Conservation (phyloP, 352 stramenopile genomes). For the Globisporangium takayamanum region DNA sequence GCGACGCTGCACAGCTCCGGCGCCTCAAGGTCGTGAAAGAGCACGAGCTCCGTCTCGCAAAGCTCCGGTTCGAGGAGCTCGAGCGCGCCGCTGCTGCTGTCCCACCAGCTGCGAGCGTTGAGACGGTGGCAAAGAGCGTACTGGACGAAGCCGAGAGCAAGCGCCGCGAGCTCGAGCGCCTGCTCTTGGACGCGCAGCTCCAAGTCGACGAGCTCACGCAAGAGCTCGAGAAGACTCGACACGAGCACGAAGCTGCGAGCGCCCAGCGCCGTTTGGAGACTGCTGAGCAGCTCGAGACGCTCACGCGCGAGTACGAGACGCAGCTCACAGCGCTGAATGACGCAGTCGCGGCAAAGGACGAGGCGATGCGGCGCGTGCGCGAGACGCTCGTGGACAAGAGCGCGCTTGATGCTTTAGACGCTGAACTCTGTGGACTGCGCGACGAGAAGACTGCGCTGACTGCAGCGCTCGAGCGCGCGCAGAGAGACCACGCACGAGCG, state of each 20-base stretch:
- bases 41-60: constrained; percentile 50
- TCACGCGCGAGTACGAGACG: constrained; percentile 42
- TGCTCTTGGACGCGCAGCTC: constrained; percentile 41
- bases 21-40: constrained; percentile 57
- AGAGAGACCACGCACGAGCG: constrained; percentile 31
- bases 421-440: constrained; percentile 29
- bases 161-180: constrained; percentile 41
- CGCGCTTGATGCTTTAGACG: constrained; percentile 37
- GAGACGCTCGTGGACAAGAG: constrained; percentile 44
- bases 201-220: constrained; percentile 55
- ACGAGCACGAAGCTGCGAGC: constrained; percentile 27
- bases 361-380: constrained; percentile 29
- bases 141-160: constrained; percentile 19
- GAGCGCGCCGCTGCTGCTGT: constrained; percentile 29
- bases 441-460: constrained; percentile 51
- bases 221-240: constrained; percentile 37
- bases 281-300: constrained; percentile 31
- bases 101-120: background rate
- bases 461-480: constrained; percentile 27
- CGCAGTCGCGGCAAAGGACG: constrained; percentile 39
- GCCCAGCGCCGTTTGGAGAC: constrained; percentile 30
- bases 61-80: constrained; percentile 57
- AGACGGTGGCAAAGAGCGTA: constrained; percentile 9
- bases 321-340: constrained; percentile 41
- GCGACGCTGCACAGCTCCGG: constrained; percentile 39